Base-by-base conservation (phyloP, 192 early-diverging fungal genomes). In the Dimargaris cristalligena region DNA sequence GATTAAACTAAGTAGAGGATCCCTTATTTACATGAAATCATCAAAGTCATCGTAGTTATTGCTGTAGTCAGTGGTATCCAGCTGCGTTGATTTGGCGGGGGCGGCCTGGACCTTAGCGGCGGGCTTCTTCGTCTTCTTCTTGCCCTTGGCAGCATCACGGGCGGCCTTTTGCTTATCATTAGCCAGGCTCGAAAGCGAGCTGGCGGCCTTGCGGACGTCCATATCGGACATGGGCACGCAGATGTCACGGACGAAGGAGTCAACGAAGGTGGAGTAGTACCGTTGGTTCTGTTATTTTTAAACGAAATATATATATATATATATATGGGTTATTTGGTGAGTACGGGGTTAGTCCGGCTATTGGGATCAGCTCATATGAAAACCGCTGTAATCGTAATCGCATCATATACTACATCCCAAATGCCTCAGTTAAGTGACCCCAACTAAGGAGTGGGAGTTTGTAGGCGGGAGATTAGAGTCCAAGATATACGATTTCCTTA, bases 101-200 rank as follows among this genome's bases (percentile, higher is more conserved):
- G 51, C 41, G 30, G 54, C 52, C 54, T 33, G 28, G 60, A 67
- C 63, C 4, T 55, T 14, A 3, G 70, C 58, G 26, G 69, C 67
- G 55, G 68, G 65, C 70, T 81, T 81, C 62, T 63, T 70, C 6
- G 51, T 72, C 71, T 81, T 83, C 75, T 88, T 85, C 74, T 83
- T 84, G 48, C 68, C 63, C 75, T 88, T 88, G 46, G 61, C 22
- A 1, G 68, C 75, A 23, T 88, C 86, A 54, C 74, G 72, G 11
- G 71, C 68, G 22, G 73, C 73, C 52, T 71, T 78, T 67, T 83
- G 78, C 72, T 88, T 86, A 72, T 88, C 86, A 60, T 84, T 84
- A 50, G 82, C 86, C 57, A 88, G 64, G 1, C 75, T 71, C 2
- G 77, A 78, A 65, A 88, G 61, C 9, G 80, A 71, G 63, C 73